phyloP scores from a whole-genome alignment of 164 flowering plant species.

The Berberis vulgaris region DNA sequence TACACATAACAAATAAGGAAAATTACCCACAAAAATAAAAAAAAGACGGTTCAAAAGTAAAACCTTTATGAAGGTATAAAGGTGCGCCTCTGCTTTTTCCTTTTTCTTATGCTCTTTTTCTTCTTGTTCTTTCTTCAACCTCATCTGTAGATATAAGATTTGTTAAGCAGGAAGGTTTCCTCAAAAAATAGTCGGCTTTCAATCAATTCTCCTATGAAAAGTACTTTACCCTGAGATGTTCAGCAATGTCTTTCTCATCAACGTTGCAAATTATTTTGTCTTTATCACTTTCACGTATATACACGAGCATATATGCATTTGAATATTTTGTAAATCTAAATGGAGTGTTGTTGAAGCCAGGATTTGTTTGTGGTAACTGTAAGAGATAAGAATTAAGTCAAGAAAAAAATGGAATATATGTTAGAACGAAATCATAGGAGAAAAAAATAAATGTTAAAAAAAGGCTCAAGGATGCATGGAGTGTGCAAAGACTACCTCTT shows the following conservation, averaged over 20 bases:
- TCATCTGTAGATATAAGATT: conserved; percentile 20
- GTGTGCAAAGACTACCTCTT: conserved; percentile 29
- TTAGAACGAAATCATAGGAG: neutral
- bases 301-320: conserved; percentile 62
- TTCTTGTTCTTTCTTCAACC: conserved; percentile 45
- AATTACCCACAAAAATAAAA: neutral
- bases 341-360: conserved; percentile 43
- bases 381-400: neutral
- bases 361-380: conserved; percentile 49
- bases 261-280: conserved; percentile 51
- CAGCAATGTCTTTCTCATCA: conserved; percentile 52
- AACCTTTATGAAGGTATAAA: conserved; percentile 65
- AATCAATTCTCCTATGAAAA: neutral
- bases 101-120: conserved; percentile 48
- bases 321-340: conserved; percentile 51
- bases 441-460: neutral
- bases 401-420: neutral
- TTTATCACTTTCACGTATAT: conserved; percentile 52
- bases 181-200: neutral
- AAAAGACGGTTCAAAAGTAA: neutral
- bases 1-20: neutral
- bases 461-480: neutral
- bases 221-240: conserved; percentile 37
- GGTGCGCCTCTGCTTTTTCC: conserved; percentile 57
- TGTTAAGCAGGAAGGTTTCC: neutral